A percentile compares a stretch with the other conserved stretches of the same genome.
These are phyloP conservation scores for Tetrapisispora phaffii DNA, from an alignment of 805 yeast genomes.

Conservation along the genomic window DNA sequence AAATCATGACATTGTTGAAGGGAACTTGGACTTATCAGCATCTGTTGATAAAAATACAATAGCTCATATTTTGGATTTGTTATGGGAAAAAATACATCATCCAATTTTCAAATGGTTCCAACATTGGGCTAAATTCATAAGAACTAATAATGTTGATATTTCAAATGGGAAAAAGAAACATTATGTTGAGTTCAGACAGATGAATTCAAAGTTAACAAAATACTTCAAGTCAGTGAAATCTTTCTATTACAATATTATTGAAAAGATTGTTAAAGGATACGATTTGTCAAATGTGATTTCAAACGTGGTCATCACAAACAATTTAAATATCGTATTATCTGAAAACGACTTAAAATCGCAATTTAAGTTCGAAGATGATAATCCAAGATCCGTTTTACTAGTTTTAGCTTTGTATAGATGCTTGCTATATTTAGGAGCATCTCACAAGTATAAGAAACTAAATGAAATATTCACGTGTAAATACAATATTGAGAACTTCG, in stretches of 20 bases:
- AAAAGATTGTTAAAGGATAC: constrained; percentile 6
- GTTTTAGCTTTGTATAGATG: constrained; percentile 16
- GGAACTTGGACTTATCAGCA: constrained; percentile 8
- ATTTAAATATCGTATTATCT: constrained; percentile 5
- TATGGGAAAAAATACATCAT: constrained; percentile 56
- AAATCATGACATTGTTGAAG: constrained; percentile 7
- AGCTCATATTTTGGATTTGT: constrained; percentile 34
- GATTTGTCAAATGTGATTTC: constrained; percentile 10
- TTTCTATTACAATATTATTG: constrained; percentile 39
- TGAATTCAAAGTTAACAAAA: constrained; percentile 43
- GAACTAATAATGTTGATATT: constrained; percentile 5
- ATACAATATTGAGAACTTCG: constrained; percentile 34
- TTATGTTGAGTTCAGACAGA: constrained; percentile 46
- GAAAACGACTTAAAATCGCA: neutral
- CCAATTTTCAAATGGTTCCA: constrained; percentile 54
- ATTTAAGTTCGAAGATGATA: constrained; percentile 5
- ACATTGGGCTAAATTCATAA: constrained; percentile 21
- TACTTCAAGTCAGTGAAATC: constrained; percentile 37
- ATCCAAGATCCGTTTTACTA: constrained; percentile 9
- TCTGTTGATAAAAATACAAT: constrained; percentile 9
- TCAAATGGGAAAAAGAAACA: constrained; percentile 11
- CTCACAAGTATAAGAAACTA: constrained; percentile 46
- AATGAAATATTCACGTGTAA: constrained; percentile 34
- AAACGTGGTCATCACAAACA: neutral
- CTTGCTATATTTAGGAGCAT: constrained; percentile 44